A percentile compares a stretch with the other conserved stretches of the same genome.
phyloP scores from a whole-genome alignment of 768 basidiomycete species.

The Mycena kentingensis region DNA sequence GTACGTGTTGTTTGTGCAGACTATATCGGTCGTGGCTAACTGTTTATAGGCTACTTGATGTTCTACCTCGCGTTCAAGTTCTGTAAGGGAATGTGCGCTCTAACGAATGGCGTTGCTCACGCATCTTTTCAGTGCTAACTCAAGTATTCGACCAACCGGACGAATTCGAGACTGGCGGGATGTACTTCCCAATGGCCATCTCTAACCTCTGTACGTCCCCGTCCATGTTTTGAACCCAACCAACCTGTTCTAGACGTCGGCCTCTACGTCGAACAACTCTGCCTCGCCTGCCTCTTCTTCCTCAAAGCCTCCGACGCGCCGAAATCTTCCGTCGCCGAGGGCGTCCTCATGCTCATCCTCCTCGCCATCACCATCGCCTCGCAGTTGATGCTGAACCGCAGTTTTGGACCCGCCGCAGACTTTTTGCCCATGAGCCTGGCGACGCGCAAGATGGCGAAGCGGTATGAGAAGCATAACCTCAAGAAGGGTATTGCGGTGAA shows the following conservation, averaged over 20 bases:
- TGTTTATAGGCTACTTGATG: slow-evolving; percentile 47
- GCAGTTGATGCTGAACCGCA: slow-evolving; percentile 41
- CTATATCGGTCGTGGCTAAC: not conserved
- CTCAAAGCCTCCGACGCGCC: slow-evolving; percentile 45
- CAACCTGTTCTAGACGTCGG: slow-evolving; percentile 51
- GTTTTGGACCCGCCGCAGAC: slow-evolving; percentile 46
- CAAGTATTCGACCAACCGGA: slow-evolving; percentile 57
- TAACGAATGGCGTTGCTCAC: not conserved
- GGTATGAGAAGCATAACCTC: slow-evolving; percentile 39
- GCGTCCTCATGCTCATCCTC: slow-evolving; percentile 60
- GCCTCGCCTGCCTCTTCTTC: slow-evolving; percentile 69
- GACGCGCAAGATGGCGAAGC: slow-evolving; percentile 52
- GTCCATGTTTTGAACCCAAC: slow-evolving; percentile 17
- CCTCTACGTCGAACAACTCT: slow-evolving; percentile 71
- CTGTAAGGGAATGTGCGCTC: slow-evolving; percentile 31
- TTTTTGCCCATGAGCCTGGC: slow-evolving; percentile 67
- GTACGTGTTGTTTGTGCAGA: slow-evolving; percentile 31
- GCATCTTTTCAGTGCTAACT: slow-evolving; percentile 39
- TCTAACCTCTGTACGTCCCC: slow-evolving; percentile 48
- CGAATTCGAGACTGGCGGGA: slow-evolving; percentile 48
- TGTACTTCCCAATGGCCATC: slow-evolving; percentile 49
- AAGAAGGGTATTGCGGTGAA: slow-evolving; percentile 18
- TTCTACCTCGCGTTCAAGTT: slow-evolving; percentile 65
- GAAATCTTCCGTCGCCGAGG: slow-evolving; percentile 42
- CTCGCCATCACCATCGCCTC: slow-evolving; percentile 51